Evolutionary conservation across 495 filamentous ascomycete genomes (phyloP).

Genomic region (Oidiodendron maius): DNA sequence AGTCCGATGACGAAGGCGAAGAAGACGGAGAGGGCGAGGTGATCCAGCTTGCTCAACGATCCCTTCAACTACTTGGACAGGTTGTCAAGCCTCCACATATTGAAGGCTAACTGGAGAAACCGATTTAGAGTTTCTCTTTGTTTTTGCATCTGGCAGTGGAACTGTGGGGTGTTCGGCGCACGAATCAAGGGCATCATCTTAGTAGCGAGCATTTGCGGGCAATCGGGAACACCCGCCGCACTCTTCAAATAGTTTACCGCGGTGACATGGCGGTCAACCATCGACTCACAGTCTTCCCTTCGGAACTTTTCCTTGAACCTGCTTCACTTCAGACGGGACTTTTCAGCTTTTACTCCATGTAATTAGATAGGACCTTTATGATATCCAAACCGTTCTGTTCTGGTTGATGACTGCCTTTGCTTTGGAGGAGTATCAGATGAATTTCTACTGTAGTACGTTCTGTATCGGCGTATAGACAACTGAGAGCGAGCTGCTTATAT

Average conservation of each 20-base stretch:
- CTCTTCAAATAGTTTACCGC: too few species aligned
- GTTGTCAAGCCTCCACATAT: slow-evolving; percentile 44
- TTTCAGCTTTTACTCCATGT: slow-evolving; percentile 21
- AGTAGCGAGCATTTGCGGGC: slow-evolving; percentile 25
- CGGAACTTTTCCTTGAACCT: slow-evolving; percentile 18
- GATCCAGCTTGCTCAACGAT: slow-evolving; percentile 82
- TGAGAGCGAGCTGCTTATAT: too few species aligned
- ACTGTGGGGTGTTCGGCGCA: slow-evolving; percentile 26
- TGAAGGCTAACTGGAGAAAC: slow-evolving; percentile 35
- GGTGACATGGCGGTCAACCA: too few species aligned
- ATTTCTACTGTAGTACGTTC: too few species aligned
- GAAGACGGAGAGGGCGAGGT: slow-evolving; percentile 86
- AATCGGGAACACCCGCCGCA: too few species aligned
- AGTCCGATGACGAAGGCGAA: slow-evolving; percentile 85
- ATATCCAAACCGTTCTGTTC: slow-evolving; percentile 17
- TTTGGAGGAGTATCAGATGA: too few species aligned
- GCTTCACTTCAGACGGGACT: slow-evolving; percentile 20
- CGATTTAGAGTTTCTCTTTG: slow-evolving; percentile 17
- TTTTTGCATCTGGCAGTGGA: slow-evolving; percentile 17
- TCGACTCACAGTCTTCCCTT: too few species aligned
- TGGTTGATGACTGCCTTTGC: neutral
- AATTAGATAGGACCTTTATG: slow-evolving; percentile 26
- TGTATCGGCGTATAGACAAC: too few species aligned
- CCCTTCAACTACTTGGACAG: slow-evolving; percentile 77
- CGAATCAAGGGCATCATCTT: slow-evolving; percentile 14